Evolutionary conservation across 2,329 filamentous ascomycete species (phyloP).

Genomic region (Diaporthe caulivora): DNA sequence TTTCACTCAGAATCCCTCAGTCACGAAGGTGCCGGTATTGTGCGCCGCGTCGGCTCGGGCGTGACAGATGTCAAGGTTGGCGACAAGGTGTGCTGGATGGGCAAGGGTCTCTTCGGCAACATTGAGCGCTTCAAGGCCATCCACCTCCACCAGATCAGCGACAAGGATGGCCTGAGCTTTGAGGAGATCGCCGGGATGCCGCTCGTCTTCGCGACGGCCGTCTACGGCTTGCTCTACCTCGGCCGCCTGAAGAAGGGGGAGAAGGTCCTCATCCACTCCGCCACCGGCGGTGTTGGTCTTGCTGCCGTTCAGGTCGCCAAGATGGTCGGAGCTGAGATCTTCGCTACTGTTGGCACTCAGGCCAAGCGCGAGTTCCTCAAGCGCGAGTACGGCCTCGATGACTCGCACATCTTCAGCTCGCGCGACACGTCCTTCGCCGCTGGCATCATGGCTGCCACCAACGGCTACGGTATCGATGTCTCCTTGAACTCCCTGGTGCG

Average conservation of each 20-base stretch:
- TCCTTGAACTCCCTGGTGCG: constrained; percentile 43
- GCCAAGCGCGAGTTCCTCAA: constrained; percentile 41
- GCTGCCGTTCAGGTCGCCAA: constrained; percentile 11
- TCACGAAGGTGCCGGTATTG: constrained; percentile 43
- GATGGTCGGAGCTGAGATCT: constrained; percentile 14
- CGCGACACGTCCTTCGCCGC: constrained; percentile 44
- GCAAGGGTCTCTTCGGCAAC: background rate
- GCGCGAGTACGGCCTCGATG: constrained; percentile 44
- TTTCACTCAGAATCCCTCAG: constrained; percentile 11
- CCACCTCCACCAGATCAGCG: constrained; percentile 43
- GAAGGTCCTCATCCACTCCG: constrained; percentile 44
- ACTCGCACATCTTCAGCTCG: constrained; percentile 46
- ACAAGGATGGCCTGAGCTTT: background rate
- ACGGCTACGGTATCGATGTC: constrained; percentile 42
- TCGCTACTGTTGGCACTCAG: constrained; percentile 47
- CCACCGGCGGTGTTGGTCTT: constrained; percentile 35
- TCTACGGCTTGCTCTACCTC: constrained; percentile 43
- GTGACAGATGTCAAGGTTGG: constrained; percentile 42
- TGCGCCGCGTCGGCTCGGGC: constrained; percentile 31
- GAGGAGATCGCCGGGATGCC: constrained; percentile 40
- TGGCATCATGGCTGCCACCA: constrained; percentile 43
- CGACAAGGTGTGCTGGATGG: constrained; percentile 42
- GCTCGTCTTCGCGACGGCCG: constrained; percentile 45
- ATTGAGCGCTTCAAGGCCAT: constrained; percentile 2
- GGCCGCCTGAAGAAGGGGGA: constrained; percentile 42